Conservation (phyloP, 2,329 filamentous ascomycete genomes). For the Monilinia fructicola region DNA sequence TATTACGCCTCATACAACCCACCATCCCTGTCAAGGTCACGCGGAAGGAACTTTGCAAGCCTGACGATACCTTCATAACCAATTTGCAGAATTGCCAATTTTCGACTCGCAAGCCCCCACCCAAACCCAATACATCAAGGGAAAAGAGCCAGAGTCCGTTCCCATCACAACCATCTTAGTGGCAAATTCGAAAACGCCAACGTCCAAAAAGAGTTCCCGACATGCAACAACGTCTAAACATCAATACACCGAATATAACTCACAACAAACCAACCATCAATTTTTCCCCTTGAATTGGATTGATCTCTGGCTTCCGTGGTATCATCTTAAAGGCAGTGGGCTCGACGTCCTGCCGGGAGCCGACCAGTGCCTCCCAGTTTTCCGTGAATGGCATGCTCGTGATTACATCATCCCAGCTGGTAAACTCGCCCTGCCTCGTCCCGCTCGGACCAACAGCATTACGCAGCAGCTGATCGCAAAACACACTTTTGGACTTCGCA, state of each 20-base stretch:
- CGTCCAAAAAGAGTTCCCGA: background rate
- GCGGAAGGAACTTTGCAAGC: background rate
- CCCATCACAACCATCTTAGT: background rate
- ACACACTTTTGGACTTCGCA: background rate
- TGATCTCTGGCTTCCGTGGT: background rate
- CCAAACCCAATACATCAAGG: background rate
- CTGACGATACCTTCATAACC: background rate
- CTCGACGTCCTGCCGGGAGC: background rate
- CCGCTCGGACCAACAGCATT: background rate
- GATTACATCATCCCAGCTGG: background rate
- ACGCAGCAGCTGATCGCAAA: rapidly evolving
- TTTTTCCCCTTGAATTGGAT: background rate
- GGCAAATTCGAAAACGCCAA: background rate
- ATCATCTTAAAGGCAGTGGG: background rate
- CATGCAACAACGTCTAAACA: background rate
- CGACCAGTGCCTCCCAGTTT: background rate
- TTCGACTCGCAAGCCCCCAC: background rate
- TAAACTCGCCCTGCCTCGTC: background rate
- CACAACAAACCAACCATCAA: background rate
- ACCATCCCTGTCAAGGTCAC: background rate
- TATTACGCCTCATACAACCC: background rate
- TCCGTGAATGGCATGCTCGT: background rate
- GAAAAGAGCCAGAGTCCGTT: background rate
- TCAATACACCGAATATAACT: background rate
- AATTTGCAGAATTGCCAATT: background rate